Base-by-base conservation (phyloP, 345 rosid species). In the Linum trigynum region DNA sequence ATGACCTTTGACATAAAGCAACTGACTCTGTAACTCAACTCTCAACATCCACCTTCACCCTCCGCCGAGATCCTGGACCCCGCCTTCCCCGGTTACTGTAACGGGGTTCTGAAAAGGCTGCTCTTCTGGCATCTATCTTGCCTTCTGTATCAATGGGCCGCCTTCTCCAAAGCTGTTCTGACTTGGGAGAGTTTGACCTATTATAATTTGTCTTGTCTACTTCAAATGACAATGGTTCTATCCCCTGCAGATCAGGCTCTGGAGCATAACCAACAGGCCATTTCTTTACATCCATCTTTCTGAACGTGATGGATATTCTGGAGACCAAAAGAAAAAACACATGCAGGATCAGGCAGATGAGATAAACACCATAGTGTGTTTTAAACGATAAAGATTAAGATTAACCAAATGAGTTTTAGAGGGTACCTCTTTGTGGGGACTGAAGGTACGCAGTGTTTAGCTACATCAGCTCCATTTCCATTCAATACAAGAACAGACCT, bases 221-320 rank as follows among this genome's bases (percentile, higher is more conserved):
- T 36, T 80, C 83, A 55, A 80, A 77, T 3, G 83, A 59, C 62
- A 89, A 50, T 62, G 91, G 95, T 69, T 87, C 79, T 58, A 95
- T 80, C 35, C 82, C 87, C 73, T 75, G 91, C 75, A 95, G 76
- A 79, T 87, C 96, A 60, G 86, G 87, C 57, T 87, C 99, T 40
- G 87, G 90, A 60, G 76, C 68, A 80, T 80, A 87, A 61, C 85
- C 77, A 59, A 38, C 45, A 6, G 99, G 97, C 60, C 79, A 73
- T 81, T 89, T 95, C 0, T 79, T 72, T 61, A 83, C 91, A 66
- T 95, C 92, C 99, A 95, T 91, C 78, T 80, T 95, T 81, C 99
- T 84, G 74, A 95, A 91, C 38, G 99, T 95, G 61, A 95, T 89
- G 36, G 99, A 95, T 81, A 95, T 89, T 85, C 99, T 91, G n/a